Evolutionary conservation across 2,329 filamentous ascomycete species (phyloP).

Genomic region (Cordyceps fumosorosea): DNA sequence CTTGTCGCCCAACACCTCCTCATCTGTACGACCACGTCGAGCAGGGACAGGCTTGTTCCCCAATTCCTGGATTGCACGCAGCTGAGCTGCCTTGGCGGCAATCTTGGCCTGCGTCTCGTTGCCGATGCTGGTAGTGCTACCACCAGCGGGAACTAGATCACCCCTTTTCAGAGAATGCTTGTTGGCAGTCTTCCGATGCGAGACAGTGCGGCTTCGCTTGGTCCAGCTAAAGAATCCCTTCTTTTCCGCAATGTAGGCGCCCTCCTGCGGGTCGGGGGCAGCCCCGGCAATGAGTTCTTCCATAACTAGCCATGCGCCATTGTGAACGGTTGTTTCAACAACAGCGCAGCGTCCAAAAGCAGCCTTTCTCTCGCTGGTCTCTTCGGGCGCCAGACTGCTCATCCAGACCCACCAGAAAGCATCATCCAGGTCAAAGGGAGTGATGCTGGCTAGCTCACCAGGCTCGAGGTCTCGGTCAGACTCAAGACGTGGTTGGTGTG

Average conservation of each 20-base stretch:
- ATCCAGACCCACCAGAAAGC: constrained; percentile 99
- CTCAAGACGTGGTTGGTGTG: constrained; percentile 67
- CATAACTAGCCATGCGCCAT: constrained; percentile 85
- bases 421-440: constrained; percentile 78
- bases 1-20: constrained; percentile 56
- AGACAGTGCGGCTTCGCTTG: constrained; percentile 54
- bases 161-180: constrained; percentile 50
- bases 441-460: constrained; percentile 90
- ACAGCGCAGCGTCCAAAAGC: constrained; percentile 92
- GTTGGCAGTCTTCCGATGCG: constrained; percentile 63
- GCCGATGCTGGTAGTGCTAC: constrained; percentile 77
- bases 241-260: constrained; percentile 90
- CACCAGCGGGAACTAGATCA: constrained; percentile 37
- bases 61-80: constrained; percentile 64
- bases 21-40: constrained; percentile 50
- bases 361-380: constrained; percentile 77
- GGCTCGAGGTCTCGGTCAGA: constrained; percentile 67
- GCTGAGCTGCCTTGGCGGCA: constrained; percentile 78
- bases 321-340: constrained; percentile 76
- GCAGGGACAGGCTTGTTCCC: constrained; percentile 28
- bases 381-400: constrained; percentile 86
- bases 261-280: constrained; percentile 73
- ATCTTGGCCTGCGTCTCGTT: constrained; percentile 91
- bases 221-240: constrained; percentile 90
- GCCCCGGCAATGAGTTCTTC: constrained; percentile 96